These are phyloP conservation scores for Harringtonia aguacate DNA, from an alignment of 2,329 filamentous ascomycete species.

Conservation along the genomic window DNA sequence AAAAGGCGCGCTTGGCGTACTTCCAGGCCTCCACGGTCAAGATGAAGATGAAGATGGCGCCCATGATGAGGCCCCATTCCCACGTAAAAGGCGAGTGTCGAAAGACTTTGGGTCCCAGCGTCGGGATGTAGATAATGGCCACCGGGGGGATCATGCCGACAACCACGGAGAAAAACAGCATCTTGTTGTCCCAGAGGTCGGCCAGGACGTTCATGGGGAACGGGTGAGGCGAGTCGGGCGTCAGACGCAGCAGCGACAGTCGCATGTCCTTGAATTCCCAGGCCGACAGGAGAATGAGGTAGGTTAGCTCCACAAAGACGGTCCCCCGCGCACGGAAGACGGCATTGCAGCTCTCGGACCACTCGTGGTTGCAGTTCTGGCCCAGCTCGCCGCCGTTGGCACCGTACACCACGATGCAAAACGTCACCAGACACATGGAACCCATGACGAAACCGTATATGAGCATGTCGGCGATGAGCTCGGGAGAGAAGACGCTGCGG, in stretches of 20 bases:
- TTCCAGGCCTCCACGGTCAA: slow-evolving; percentile 63
- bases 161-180: slow-evolving; percentile 58
- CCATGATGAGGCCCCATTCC: slow-evolving; percentile 63
- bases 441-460: slow-evolving; percentile 75
- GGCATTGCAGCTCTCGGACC: slow-evolving; percentile 41
- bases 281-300: slow-evolving; percentile 61
- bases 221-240: slow-evolving; percentile 35
- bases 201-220: slow-evolving; percentile 29
- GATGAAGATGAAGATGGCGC: slow-evolving; percentile 54
- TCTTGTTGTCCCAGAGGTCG: slow-evolving; percentile 59
- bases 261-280: slow-evolving; percentile 71
- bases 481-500: slow-evolving; percentile 64
- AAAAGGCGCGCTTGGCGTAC: slow-evolving; percentile 8
- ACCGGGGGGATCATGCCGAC: slow-evolving; percentile 52
- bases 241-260: slow-evolving; percentile 59
- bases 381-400: slow-evolving; percentile 46
- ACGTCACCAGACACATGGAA: slow-evolving; percentile 52
- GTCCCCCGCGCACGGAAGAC: slow-evolving; percentile 63
- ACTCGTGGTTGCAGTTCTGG: slow-evolving; percentile 49
- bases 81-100: slow-evolving; percentile 58
- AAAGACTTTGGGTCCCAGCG: slow-evolving; percentile 59
- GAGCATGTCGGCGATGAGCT: slow-evolving; percentile 69
- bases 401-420: slow-evolving; percentile 53
- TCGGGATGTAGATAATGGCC: slow-evolving; percentile 61
- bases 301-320: slow-evolving; percentile 63